Conservation (phyloP, 2,329 filamentous ascomycete genomes). For the Scorias spongiosa region DNA sequence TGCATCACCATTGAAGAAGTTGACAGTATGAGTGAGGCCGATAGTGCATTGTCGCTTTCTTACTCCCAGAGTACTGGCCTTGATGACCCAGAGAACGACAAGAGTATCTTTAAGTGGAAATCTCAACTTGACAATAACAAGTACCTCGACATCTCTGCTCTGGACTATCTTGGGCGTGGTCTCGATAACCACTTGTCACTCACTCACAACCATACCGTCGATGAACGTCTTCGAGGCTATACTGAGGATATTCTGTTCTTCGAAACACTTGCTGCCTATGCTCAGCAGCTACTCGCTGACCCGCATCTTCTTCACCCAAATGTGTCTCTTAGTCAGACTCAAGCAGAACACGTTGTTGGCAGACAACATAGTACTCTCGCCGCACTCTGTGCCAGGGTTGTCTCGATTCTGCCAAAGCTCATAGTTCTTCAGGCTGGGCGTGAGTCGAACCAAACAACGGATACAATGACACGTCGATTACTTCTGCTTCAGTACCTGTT, state of each 20-base stretch:
- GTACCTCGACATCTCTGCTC: background rate
- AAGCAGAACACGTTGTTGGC: background rate
- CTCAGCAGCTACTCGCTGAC: background rate
- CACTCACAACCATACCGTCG: background rate
- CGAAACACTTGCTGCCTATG: background rate
- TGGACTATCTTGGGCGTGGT: background rate
- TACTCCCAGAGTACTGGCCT: background rate
- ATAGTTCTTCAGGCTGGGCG: constrained; percentile 8
- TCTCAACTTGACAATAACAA: background rate
- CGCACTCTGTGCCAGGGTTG: constrained; percentile 8
- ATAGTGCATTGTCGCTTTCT: background rate
- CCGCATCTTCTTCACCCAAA: background rate
- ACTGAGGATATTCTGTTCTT: background rate
- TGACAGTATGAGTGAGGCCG: constrained; percentile 9
- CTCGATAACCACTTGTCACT: background rate
- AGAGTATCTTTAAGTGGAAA: background rate
- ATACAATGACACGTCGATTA: constrained; percentile 5
- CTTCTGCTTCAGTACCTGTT: constrained; percentile 7
- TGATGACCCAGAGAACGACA: background rate
- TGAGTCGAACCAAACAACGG: constrained; percentile 11
- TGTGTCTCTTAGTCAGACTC: background rate
- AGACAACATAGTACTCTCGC: constrained; percentile 1
- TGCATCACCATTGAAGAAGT: constrained; percentile 17
- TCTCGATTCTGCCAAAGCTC: constrained; percentile 8
- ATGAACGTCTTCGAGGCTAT: background rate